Conservation (phyloP, 2,329 filamentous ascomycete species). For the Zymoseptoria crescenta region DNA sequence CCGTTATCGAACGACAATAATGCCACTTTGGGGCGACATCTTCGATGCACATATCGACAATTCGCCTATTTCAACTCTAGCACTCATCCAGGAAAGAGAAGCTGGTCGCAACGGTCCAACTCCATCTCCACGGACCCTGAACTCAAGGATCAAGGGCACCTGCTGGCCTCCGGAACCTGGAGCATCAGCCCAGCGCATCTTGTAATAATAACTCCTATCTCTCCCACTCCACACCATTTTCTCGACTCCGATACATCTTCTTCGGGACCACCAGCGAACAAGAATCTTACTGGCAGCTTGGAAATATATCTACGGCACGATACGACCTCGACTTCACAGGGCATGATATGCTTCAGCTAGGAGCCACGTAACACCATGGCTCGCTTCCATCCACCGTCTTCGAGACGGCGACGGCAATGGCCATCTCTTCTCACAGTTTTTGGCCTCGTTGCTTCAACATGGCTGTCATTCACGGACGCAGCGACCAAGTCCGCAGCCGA, state of each 20-base stretch:
- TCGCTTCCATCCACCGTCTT: background rate
- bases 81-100: background rate
- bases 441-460: constrained; percentile 12
- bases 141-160: background rate
- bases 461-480: constrained; percentile 11
- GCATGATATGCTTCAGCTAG: background rate
- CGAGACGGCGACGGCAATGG: constrained; percentile 1
- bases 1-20: background rate
- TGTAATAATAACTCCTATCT: background rate
- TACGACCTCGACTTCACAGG: background rate
- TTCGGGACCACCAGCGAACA: background rate
- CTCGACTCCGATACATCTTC: background rate
- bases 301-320: background rate
- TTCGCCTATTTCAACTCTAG: background rate
- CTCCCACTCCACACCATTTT: background rate
- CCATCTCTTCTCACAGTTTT: constrained; percentile 2
- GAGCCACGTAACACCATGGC: background rate
- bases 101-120: background rate
- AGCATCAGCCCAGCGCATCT: background rate
- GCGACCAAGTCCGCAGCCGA: constrained; percentile 63
- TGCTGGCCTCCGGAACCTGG: background rate
- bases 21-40: background rate
- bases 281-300: background rate
- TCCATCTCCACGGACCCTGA: background rate
- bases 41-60: background rate